These are phyloP conservation scores for Fusarium palustre DNA, from an alignment of 2,329 filamentous ascomycete genomes.

Conservation along the genomic window DNA sequence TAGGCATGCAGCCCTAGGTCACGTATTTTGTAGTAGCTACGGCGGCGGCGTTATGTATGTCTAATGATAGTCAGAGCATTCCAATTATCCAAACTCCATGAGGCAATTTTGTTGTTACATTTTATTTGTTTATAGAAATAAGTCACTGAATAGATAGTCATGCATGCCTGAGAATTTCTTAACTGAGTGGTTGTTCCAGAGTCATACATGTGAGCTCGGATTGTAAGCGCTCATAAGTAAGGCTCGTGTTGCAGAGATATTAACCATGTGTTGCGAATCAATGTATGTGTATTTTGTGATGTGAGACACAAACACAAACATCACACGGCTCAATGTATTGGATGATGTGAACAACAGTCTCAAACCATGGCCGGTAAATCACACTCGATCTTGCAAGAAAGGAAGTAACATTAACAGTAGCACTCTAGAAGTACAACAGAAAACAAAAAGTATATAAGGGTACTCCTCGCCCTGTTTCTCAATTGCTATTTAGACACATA, in stretches of 20 bases:
- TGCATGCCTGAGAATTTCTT: background rate
- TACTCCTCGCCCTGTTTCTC: background rate
- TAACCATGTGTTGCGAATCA: background rate
- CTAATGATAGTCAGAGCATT: background rate
- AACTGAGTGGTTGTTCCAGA: background rate
- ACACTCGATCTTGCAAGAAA: too few relatives aligned
- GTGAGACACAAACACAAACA: background rate
- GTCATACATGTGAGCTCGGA: background rate
- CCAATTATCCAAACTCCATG: background rate
- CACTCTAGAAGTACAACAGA: too few relatives aligned
- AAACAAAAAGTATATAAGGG: background rate
- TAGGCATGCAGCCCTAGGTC: background rate
- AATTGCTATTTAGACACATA: background rate
- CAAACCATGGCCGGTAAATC: too few relatives aligned
- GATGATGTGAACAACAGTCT: background rate
- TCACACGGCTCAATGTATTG: too few relatives aligned
- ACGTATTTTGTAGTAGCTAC: background rate
- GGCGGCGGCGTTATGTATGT: background rate
- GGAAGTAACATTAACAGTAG: too few relatives aligned
- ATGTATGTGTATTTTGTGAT: background rate
- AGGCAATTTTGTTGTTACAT: accelerated
- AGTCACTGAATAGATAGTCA: background rate
- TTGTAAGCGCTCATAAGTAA: background rate
- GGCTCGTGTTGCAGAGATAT: background rate
- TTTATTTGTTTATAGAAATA: accelerated